phyloP scores from a whole-genome alignment of 164 flowering plant genomes.

The Chimonanthus salicifolius region DNA sequence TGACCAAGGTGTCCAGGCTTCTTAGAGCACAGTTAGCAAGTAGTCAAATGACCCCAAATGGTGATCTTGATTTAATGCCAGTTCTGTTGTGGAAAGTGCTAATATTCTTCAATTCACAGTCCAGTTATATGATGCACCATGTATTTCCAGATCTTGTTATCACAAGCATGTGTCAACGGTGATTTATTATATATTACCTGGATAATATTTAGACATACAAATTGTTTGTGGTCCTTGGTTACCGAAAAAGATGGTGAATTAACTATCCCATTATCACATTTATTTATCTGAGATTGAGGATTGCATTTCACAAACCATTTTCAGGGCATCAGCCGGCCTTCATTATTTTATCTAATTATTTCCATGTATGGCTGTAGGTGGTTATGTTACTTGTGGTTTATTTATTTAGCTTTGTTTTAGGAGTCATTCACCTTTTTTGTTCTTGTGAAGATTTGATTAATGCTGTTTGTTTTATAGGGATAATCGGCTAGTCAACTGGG shows the following conservation, averaged over 20 bases:
- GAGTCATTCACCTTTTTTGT: neutral
- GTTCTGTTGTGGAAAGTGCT: neutral
- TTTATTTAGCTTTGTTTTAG: too few relatives aligned
- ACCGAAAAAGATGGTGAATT: too few relatives aligned
- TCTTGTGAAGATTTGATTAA: slow-evolving; percentile 1
- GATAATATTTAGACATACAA: too few relatives aligned
- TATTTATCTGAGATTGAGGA: too few relatives aligned
- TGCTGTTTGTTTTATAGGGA: slow-evolving; percentile 43
- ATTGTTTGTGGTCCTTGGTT: too few relatives aligned
- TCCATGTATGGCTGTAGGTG: neutral
- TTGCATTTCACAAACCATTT: neutral
- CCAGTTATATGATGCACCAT: neutral
- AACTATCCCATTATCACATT: too few relatives aligned
- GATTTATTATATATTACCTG: neutral
- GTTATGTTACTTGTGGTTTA: neutral
- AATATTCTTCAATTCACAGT: neutral
- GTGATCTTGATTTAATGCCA: neutral
- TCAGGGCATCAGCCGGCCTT: neutral
- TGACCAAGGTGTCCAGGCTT: too few relatives aligned
- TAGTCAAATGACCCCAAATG: neutral
- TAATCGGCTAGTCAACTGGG: slow-evolving; percentile 93
- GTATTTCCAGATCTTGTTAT: neutral
- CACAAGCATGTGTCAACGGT: neutral
- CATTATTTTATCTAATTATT: neutral
- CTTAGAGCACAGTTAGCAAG: too few relatives aligned